Evolutionary conservation across 306 rosid species (phyloP).

Genomic region (Betula pendula): DNA sequence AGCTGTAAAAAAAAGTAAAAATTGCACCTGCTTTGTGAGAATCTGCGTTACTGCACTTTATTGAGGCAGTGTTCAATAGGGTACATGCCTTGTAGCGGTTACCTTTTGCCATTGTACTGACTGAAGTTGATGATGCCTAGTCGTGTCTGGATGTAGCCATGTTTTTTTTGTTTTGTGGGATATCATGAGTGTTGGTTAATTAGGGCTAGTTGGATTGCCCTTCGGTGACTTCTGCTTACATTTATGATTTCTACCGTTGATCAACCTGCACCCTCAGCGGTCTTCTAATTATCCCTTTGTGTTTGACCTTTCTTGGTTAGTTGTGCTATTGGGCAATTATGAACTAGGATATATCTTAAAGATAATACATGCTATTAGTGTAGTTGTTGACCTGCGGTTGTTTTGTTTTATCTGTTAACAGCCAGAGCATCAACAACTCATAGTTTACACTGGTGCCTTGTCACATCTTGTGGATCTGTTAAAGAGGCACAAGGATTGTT

Average conservation of each 20-base stretch:
- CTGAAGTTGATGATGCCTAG: not conserved
- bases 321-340: not conserved
- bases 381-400: not conserved
- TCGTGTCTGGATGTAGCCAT: not conserved
- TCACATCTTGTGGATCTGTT: constrained; percentile 78
- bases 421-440: constrained; percentile 98
- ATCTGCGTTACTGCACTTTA: not conserved
- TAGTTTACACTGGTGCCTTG: constrained; percentile 85
- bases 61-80: not conserved
- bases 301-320: constrained; percentile 5
- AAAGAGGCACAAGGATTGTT: constrained; percentile 68
- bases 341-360: not conserved
- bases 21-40: not conserved
- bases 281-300: not conserved
- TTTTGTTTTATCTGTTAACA: constrained; percentile 44
- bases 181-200: not conserved
- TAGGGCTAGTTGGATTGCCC: not conserved
- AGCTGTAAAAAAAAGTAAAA: not conserved
- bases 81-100: not conserved
- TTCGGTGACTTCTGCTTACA: constrained; percentile 13
- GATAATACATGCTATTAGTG: not conserved
- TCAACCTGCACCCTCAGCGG: constrained; percentile 1
- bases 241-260: constrained; percentile 6
- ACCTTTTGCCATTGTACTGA: not conserved
- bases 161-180: not conserved